phyloP scores from a whole-genome alignment of 768 basidiomycete species.

The Vararia minispora region DNA sequence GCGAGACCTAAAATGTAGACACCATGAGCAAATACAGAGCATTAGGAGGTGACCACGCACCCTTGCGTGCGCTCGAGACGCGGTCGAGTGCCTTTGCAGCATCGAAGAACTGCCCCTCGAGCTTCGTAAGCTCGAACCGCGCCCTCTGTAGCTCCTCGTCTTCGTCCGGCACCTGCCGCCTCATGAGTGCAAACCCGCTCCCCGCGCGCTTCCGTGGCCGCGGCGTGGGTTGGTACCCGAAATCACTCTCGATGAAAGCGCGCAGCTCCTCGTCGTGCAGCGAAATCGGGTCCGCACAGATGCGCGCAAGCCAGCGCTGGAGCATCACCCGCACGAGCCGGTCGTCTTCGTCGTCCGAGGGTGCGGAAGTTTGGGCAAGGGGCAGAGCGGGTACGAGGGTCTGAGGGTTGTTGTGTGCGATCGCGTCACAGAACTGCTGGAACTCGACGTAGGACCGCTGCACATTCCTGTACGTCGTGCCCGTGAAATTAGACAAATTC shows the following conservation, averaged over 20 bases:
- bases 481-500: slow-evolving; percentile 85
- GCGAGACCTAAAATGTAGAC: slow-evolving; percentile 51
- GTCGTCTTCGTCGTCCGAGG: slow-evolving; percentile 97
- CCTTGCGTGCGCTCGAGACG: slow-evolving; percentile 67
- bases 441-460: slow-evolving; percentile 94
- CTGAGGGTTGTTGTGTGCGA: slow-evolving; percentile 86
- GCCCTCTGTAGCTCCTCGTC: slow-evolving; percentile 88
- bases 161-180: slow-evolving; percentile 81
- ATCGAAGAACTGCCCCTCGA: slow-evolving; percentile 89
- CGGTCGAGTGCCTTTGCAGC: slow-evolving; percentile 87
- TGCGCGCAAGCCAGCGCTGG: slow-evolving; percentile 87
- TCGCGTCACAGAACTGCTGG: slow-evolving; percentile 84
- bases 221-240: slow-evolving; percentile 86
- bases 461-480: slow-evolving; percentile 83
- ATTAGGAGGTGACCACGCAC: slow-evolving; percentile 28
- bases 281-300: slow-evolving; percentile 87
- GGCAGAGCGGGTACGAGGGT: slow-evolving; percentile 95
- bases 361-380: slow-evolving; percentile 91
- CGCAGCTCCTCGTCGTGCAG: slow-evolving; percentile 87
- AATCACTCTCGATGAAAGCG: slow-evolving; percentile 94
- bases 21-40: slow-evolving; percentile 4
- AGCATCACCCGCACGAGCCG: slow-evolving; percentile 89
- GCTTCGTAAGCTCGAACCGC: slow-evolving; percentile 81
- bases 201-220: slow-evolving; percentile 60
- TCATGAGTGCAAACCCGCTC: slow-evolving; percentile 67